Evolutionary conservation across 768 basidiomycete species (phyloP).

Genomic region (Sarcodon aspratus): DNA sequence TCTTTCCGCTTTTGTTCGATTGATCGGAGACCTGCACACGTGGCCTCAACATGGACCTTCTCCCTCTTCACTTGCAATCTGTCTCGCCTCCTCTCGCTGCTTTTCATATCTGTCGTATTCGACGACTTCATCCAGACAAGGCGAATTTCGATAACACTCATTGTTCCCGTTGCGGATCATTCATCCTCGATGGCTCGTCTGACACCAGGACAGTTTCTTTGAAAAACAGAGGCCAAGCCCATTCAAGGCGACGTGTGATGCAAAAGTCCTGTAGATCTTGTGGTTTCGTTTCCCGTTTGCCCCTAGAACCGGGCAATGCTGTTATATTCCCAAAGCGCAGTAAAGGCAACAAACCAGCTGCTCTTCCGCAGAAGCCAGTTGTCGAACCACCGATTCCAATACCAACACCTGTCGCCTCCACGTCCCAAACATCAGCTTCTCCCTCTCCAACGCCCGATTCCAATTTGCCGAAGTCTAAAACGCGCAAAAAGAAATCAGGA

Average conservation of each 20-base stretch:
- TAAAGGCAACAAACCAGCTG: conserved; percentile 5
- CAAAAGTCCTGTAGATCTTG: conserved; percentile 17
- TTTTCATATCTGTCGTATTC: conserved; percentile 38
- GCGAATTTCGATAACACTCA: conserved; percentile 14
- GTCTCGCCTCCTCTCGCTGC: conserved; percentile 52
- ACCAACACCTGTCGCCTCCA: background rate
- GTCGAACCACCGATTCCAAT: background rate
- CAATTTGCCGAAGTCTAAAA: conserved; percentile 14
- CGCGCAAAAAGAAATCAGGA: conserved; percentile 43
- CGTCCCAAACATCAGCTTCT: background rate
- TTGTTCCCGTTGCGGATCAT: conserved; percentile 45
- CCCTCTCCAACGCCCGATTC: background rate
- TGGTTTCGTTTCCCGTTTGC: conserved; percentile 14
- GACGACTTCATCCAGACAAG: conserved; percentile 10
- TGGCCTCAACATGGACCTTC: conserved; percentile 32
- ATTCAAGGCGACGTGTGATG: conserved; percentile 3
- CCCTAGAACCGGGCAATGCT: conserved; percentile 9
- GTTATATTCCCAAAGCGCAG: conserved; percentile 9
- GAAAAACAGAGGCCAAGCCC: conserved; percentile 6
- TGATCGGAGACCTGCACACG: no score
- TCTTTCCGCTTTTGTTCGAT: no score
- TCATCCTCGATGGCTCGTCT: conserved; percentile 29
- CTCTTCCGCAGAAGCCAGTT: background rate
- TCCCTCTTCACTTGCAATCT: conserved; percentile 37
- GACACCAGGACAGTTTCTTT: conserved; percentile 23